phyloP scores from a whole-genome alignment of 2,329 filamentous ascomycete species.

The Xylariaceae sp. region DNA sequence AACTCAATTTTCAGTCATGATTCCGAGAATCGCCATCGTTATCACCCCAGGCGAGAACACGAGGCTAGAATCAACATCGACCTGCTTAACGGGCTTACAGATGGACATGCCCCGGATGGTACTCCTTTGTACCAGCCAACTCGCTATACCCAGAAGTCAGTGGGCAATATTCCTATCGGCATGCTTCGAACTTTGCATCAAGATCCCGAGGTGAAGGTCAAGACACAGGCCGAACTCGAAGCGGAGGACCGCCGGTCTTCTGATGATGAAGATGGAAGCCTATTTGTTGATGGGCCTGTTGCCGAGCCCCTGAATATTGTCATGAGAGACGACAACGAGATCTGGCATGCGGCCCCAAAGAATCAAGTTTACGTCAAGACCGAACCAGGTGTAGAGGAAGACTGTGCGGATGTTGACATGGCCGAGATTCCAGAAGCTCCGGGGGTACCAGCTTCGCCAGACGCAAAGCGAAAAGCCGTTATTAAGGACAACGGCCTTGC shows the following conservation, averaged over 20 bases:
- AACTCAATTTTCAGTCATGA: constrained; percentile 28
- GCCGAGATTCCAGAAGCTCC: constrained; percentile 40
- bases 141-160: constrained; percentile 28
- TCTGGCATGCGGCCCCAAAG: constrained; percentile 42
- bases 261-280: constrained; percentile 43
- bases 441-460: constrained; percentile 33
- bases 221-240: constrained; percentile 55
- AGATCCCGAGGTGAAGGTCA: constrained; percentile 50
- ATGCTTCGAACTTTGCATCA: constrained; percentile 53
- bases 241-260: constrained; percentile 46
- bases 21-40: constrained; percentile 38
- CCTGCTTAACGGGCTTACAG: constrained; percentile 44
- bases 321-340: constrained; percentile 35
- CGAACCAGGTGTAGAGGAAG: constrained; percentile 40
- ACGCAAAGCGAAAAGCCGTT: constrained; percentile 33
- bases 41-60: constrained; percentile 39
- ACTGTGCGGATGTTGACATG: constrained; percentile 37
- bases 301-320: constrained; percentile 28
- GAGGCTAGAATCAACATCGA: constrained; percentile 55
- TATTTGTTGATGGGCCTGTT: constrained; percentile 42
- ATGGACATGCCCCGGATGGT: constrained; percentile 42
- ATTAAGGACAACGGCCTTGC: constrained; percentile 17
- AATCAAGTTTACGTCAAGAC: constrained; percentile 40
- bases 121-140: constrained; percentile 42
- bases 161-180: constrained; percentile 48